These are phyloP conservation scores for Dothidotthia symphoricarpi DNA, from an alignment of 2,329 filamentous ascomycete species.

Conservation along the genomic window DNA sequence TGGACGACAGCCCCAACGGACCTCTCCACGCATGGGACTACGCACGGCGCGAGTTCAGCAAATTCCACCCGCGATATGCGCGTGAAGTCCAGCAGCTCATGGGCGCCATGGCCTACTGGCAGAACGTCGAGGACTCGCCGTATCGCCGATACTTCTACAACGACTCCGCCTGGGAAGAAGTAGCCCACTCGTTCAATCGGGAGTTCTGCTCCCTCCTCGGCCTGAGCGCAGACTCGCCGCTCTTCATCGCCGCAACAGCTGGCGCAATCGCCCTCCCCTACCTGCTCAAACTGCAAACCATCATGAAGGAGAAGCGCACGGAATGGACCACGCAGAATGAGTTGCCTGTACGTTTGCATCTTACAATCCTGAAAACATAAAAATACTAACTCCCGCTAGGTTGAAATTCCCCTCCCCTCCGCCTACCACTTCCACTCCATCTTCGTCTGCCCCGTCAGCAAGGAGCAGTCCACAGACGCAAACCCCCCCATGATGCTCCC, in stretches of 20 bases:
- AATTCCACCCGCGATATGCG: slow-evolving; percentile 72
- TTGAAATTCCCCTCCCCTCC: slow-evolving; percentile 64
- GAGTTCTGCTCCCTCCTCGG: slow-evolving; percentile 94
- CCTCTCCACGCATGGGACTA: slow-evolving; percentile 69
- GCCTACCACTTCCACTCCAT: slow-evolving; percentile 83
- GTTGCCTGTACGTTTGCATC: slow-evolving; percentile 67
- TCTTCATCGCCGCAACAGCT: slow-evolving; percentile 89
- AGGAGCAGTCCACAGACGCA: slow-evolving; percentile 87
- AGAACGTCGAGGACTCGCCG: slow-evolving; percentile 73
- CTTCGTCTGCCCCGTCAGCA: slow-evolving; percentile 95
- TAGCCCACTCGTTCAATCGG: slow-evolving; percentile 81
- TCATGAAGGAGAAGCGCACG: slow-evolving; percentile 84
- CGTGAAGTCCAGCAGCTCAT: slow-evolving; percentile 78
- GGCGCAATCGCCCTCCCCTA: slow-evolving; percentile 88
- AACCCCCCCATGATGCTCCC: slow-evolving; percentile 98
- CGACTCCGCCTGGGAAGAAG: slow-evolving; percentile 73
- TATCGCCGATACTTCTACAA: slow-evolving; percentile 79
- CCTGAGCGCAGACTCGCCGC: slow-evolving; percentile 83
- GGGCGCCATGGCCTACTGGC: slow-evolving; percentile 74
- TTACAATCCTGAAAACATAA: not conserved
- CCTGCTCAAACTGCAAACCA: slow-evolving; percentile 80
- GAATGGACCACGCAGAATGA: slow-evolving; percentile 95
- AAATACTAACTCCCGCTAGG: slow-evolving; percentile 37
- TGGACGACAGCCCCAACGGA: slow-evolving; percentile 42
- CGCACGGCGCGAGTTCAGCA: slow-evolving; percentile 69